Evolutionary conservation across 2,329 filamentous ascomycete species (phyloP), one percentile per base, ranked within the genome.

Genomic region (Diaporthe amygdali): DNA sequence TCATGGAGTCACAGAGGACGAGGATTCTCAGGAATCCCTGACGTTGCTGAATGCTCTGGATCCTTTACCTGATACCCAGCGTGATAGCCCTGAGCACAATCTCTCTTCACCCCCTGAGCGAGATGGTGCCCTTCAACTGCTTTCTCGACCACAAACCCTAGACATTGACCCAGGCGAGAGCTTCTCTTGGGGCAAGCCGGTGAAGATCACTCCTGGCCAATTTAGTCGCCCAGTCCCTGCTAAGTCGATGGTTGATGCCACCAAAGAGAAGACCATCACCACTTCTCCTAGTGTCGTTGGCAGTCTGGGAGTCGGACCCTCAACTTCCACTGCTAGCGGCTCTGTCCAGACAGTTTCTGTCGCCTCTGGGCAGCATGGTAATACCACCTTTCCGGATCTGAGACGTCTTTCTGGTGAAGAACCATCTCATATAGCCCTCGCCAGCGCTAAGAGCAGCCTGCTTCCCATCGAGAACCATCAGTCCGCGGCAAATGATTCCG

Each of bases 111-210:
- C 66, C n/a, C 25, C 44, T 49, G 30, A 41, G 14, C 32, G 2
- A 17, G 30, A 59, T 5, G 27, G 8, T 4, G 30, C 22, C 6
- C 32, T 51, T 20, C 64, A 68, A 7, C 52, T 71, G 44, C 52
- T 73, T 25, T 51, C 55, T 27, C 69, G 69, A 22, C 47, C 51
- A 10, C 55, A 52, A n/a, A 17, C 46, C n/a, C 27, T 54, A 10
- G 51, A 52, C 22, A 25, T 64, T 41, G 70, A 73, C 20, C 59
- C 68, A 17, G 63, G 46, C 22, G 37, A 37, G 44, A 68, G 72
- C 51, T 73, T 72, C 54, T 27, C 37, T 7, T 73, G 66, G n/a
- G 61, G 47, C 17, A 59, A 67, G 41, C 61, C 66, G 27, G 15
- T 61, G 27, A 71, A 51, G 30, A 39, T 68, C 27, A 46, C 22